Evolutionary conservation across 2,329 filamentous ascomycete genomes (phyloP), one percentile per base, ranked within the genome.

Genomic region (Didymella arachidicola): DNA sequence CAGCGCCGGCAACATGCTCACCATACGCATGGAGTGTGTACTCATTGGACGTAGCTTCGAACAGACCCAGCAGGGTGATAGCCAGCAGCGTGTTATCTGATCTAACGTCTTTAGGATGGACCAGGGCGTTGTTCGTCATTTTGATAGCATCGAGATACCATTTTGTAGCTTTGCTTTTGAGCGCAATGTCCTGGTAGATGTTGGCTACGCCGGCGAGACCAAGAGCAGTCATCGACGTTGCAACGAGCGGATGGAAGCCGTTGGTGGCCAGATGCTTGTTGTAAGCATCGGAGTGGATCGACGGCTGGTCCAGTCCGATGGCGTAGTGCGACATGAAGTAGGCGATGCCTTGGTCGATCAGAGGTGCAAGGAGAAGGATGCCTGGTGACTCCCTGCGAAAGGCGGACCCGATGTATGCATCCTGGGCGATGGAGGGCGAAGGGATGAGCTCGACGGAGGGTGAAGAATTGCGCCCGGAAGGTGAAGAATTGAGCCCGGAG

Each of bases 1-100:
- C 65, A 0, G 73, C 71, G 18, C 77, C 77, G 10, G 72, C 63
- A n/a, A 79, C 70, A 52, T 79, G 77, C 29, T 72, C 71, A 30
- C 58, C 66, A 71, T 72, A 79, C 5, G 69, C 71, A n/a, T 53
- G 39, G 1, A 78, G 53, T 0, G 70, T 69, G 7, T 61, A 60
- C 2, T 73, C 64, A 41, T 74, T 75, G 19, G 59, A 70, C 4
- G 72, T 73, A 7, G 73, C 69, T 57, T 78, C 77, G 43, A 75
- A 77, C 42, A 74, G 63, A 22, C 70, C 67, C 2, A 77, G 60
- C 1, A 74, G 59, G 3, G 73, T 71, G 4, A 73, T 72, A 0
- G 73, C 68, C 0, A 73, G 57, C 1, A 77, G 57, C 2, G 73
- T 76, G n/a, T 64, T 72, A 22, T 77, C 74, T 10, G 66, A 69